Evolutionary conservation across 2,329 filamentous ascomycete genomes (phyloP).

Genomic region (Daldinia sp.): DNA sequence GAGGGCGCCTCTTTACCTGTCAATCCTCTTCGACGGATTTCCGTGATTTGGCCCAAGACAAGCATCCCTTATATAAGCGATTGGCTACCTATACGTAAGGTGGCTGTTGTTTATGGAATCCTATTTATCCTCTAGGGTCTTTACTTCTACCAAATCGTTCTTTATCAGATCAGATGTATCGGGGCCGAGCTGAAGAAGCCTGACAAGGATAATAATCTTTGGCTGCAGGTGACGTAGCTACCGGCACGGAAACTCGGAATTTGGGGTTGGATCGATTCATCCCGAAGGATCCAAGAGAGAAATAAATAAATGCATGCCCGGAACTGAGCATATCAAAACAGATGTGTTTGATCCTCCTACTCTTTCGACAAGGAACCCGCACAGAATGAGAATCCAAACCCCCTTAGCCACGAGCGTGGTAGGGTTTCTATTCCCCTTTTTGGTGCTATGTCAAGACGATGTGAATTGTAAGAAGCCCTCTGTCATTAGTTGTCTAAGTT

Average conservation of each 20-base stretch:
- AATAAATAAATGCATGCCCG: conserved; percentile 7
- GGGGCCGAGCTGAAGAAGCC: conserved; percentile 11
- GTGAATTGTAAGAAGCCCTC: conserved; percentile 23
- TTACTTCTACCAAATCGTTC: neutral
- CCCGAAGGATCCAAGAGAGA: conserved; percentile 27
- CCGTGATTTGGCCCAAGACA: conserved; percentile 7
- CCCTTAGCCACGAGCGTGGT: conserved; percentile 15
- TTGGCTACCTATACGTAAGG: neutral
- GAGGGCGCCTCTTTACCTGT: neutral
- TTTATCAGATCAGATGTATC: neutral
- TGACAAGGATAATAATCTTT: conserved; percentile 16
- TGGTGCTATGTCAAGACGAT: conserved; percentile 18
- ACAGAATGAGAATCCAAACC: conserved; percentile 19
- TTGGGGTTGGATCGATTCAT: conserved; percentile 9
- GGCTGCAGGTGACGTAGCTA: conserved; percentile 23
- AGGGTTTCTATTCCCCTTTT: conserved; percentile 23
- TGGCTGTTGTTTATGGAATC: neutral
- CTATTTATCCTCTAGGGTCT: neutral
- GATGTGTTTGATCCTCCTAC: neutral
- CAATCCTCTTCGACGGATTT: neutral
- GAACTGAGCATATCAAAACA: neutral
- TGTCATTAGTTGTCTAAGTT: neutral
- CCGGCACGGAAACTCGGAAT: conserved; percentile 5
- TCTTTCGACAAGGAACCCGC: neutral
- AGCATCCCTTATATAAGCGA: neutral